phyloP scores from a whole-genome alignment of 2,329 filamentous ascomycete species.

The Phialocephala sp. region DNA sequence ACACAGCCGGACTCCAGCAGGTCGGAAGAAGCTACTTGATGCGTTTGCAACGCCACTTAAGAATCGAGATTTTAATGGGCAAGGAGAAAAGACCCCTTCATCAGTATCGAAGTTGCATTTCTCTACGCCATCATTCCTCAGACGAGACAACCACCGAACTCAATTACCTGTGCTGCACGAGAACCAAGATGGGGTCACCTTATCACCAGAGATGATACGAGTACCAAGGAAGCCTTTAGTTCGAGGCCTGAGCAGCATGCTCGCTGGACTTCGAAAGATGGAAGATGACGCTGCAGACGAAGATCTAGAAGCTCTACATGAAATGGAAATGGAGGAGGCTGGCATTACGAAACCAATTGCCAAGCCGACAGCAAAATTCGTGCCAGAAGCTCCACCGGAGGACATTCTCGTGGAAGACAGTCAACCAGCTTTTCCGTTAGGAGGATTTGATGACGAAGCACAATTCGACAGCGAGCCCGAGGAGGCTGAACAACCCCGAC shows the following conservation, averaged over 20 bases:
- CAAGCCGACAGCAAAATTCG: constrained; percentile 30
- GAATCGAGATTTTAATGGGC: constrained; percentile 48
- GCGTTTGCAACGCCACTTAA: constrained; percentile 70
- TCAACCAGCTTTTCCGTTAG: constrained; percentile 52
- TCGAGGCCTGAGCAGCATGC: constrained; percentile 74
- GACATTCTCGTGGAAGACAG: constrained; percentile 51
- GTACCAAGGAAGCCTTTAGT: constrained; percentile 67
- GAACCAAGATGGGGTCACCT: constrained; percentile 55
- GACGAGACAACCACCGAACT: constrained; percentile 52
- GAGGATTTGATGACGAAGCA: constrained; percentile 68
- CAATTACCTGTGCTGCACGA: constrained; percentile 61
- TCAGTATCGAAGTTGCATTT: constrained; percentile 63
- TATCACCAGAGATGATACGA: constrained; percentile 52
- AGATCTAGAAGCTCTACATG: constrained; percentile 75
- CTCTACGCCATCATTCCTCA: constrained; percentile 74
- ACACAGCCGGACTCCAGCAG: constrained; percentile 51
- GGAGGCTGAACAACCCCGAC: constrained; percentile 49
- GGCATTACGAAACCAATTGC: constrained; percentile 27
- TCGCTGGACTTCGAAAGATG: constrained; percentile 71
- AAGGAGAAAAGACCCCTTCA: constrained; percentile 51
- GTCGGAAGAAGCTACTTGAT: constrained; percentile 66
- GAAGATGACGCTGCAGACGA: constrained; percentile 75
- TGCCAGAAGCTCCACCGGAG: constrained; percentile 35
- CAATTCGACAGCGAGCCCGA: constrained; percentile 61
- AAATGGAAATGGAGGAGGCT: constrained; percentile 60